Base-by-base conservation (phyloP, 495 filamentous ascomycete species). In the Paragyromitra xinjiangensis region DNA sequence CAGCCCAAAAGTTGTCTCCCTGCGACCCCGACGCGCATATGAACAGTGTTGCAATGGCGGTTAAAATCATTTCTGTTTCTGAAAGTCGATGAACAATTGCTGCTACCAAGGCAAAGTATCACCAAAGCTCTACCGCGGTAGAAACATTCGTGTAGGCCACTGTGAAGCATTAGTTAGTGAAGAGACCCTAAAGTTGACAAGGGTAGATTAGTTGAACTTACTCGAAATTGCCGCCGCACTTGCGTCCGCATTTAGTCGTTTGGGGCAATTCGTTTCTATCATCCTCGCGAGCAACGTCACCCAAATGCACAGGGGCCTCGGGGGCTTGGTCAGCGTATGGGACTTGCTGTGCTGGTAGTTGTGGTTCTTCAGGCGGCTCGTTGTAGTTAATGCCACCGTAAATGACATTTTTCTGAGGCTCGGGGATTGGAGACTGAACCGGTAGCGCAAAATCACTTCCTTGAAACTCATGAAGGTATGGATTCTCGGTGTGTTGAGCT, bases 41-140 rank as follows among this genome's bases (percentile, higher is more conserved):
- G 26, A 29, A 29, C 22, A 12, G 55, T 58, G 9, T 29, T 58
- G 22, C 55, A 58, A 12, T 58, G 22, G 24, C 26, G 22, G 26
- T 58, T 58, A 24, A 58, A 58, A 9, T 58, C 55, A 29, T 58
- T 58, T n/a, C 50, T 53, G 19, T 53, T 53, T 19, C 19, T 53
- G 50, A 53, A 53, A n/a, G 50, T 53, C n/a, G 50, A 53, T 53
- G 50, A 53, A 53, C 50, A 53, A n/a, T 22, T 19, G 6, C 7
- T 53, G n/a, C 16, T 53, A 19, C 50, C 50, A n/a, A 24, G 50
- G 19, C 50, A 53, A 0, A n/a, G 50, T 53, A 53, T 24, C 19
- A 22, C 22, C n/a, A 53, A 53, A 19, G 16, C n/a, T 53, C 50
- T 53, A 6, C 50, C 50, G 7, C n/a, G 50, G 19, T 53, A 7